Evolutionary conservation across 2,329 filamentous ascomycete species (phyloP), one percentile per base, ranked within the genome.

Genomic region (Dothistroma septosporum): DNA sequence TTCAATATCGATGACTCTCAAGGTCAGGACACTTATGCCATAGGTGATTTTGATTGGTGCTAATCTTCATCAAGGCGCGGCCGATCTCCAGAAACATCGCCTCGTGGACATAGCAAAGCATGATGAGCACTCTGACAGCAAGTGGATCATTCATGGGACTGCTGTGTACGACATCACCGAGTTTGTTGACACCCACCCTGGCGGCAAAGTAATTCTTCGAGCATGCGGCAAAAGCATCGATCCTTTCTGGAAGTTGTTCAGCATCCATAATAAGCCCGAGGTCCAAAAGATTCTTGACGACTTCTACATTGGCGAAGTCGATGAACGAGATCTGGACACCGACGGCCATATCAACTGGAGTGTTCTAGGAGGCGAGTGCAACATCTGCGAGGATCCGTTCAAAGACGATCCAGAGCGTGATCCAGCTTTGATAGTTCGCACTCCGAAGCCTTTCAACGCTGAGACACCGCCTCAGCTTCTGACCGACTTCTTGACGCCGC

Each of bases 91-190:
- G 24, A 53, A 33, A 19, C 60, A 67, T 33, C 65, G 71, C 2
- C 61, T 74, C 7, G 56, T 61, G 35, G 66, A 76, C 63, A 65
- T 77, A 12, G 65, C 66, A 28, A 62, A 70, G 54, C 75, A 77
- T 61, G 71, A 73, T 53, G 62, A 64, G 16, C 62, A 77, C 21
- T 83, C 85, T 0, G 70, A 78, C 1, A 73, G 77, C 10, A 85
- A 85, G 2, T 89, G 87, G 87, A 82, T 89, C 4, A 84, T 83
- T n/a, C 80, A 80, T 57, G 83, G 80, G 24, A 83, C 84, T 69
- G 83, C 84, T 59, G 85, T 89, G 21, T 89, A 89, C 77, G 83
- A 89, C 68, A 89, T 89, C 56, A 89, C 86, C 0, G 84, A 88
- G 55, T 89, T 86, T 85, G 76, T 89, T 22, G 76, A 79, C 1